A percentile compares a stretch with the other conserved stretches of the same genome.
phyloP scores from a whole-genome alignment of 108 stramenopile species.

The Skeletonema menzelii region DNA sequence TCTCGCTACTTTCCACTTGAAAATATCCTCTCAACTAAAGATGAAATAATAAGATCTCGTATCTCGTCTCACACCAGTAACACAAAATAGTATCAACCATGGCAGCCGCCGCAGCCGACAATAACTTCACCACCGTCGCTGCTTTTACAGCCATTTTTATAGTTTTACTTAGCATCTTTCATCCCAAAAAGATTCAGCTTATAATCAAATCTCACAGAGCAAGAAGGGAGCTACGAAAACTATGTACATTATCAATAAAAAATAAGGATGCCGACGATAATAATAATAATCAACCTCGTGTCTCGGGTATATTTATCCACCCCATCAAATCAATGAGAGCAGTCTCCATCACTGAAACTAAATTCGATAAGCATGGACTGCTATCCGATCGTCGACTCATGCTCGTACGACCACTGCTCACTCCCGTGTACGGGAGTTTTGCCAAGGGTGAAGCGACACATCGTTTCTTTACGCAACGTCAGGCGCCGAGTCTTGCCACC shows the following conservation, averaged over 20 bases:
- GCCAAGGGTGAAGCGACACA: constrained; percentile 50
- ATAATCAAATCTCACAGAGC: background rate
- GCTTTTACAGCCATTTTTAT: background rate
- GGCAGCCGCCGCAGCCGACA: too few species aligned
- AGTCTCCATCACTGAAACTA: constrained; percentile 42
- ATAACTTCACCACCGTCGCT: background rate
- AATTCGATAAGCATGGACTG: constrained; percentile 60
- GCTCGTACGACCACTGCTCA: constrained; percentile 61
- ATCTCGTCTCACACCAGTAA: too few species aligned
- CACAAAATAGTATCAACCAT: too few species aligned
- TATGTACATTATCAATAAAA: background rate
- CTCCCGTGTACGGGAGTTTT: constrained; percentile 47
- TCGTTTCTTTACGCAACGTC: constrained; percentile 80
- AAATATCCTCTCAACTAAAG: too few species aligned
- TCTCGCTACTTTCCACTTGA: too few species aligned
- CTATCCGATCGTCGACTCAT: constrained; percentile 71
- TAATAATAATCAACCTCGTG: background rate
- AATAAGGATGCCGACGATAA: background rate
- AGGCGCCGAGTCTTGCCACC: constrained; percentile 68
- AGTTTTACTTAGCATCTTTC: background rate
- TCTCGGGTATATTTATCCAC: constrained; percentile 8
- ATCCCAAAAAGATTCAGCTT: background rate
- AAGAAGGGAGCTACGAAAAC: background rate
- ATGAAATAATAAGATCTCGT: too few species aligned
- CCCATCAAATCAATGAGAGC: constrained; percentile 77